Percentiles rank a stretch among this genome's conserved stretches.
Conservation (phyloP, 2,329 filamentous ascomycete genomes). For the Colletotrichum sp. region DNA sequence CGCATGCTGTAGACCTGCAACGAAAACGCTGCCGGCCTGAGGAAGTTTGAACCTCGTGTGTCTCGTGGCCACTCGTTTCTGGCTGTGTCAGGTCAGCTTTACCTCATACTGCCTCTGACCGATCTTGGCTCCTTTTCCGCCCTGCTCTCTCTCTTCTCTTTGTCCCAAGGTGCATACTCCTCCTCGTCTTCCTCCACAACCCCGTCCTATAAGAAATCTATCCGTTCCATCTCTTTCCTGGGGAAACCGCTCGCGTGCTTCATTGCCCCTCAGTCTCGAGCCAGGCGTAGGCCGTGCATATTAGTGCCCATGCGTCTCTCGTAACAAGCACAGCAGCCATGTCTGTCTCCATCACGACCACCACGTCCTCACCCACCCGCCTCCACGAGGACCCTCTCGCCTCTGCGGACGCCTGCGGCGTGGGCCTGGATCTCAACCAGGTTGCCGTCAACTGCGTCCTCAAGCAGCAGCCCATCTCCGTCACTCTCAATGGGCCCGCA, state of each 20-base stretch:
- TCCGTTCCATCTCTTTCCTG: background rate
- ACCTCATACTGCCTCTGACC: background rate
- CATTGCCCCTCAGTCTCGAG: background rate
- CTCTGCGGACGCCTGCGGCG: background rate
- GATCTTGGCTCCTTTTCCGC: background rate
- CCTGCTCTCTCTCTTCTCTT: background rate
- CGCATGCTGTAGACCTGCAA: conserved; percentile 17
- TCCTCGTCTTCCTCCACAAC: background rate
- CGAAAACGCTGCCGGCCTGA: conserved; percentile 1
- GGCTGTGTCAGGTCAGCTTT: conserved; percentile 7
- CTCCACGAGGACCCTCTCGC: conserved; percentile 10
- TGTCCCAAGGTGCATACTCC: background rate
- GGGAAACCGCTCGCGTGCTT: background rate
- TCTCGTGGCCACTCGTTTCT: conserved; percentile 12
- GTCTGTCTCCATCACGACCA: conserved; percentile 19
- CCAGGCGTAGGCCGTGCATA: conserved; percentile 16
- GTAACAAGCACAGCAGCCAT: conserved; percentile 6
- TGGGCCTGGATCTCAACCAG: conserved; percentile 39
- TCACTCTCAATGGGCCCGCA: conserved; percentile 57
- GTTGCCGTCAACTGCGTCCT: conserved; percentile 33
- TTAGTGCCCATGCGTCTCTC: conserved; percentile 20
- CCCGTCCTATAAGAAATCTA: background rate
- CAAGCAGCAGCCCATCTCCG: conserved; percentile 54
- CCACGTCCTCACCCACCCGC: background rate
- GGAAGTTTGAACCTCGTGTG: conserved; percentile 3